Base-by-base conservation (phyloP, 2,329 filamentous ascomycete genomes). In the Curvularia sp. region DNA sequence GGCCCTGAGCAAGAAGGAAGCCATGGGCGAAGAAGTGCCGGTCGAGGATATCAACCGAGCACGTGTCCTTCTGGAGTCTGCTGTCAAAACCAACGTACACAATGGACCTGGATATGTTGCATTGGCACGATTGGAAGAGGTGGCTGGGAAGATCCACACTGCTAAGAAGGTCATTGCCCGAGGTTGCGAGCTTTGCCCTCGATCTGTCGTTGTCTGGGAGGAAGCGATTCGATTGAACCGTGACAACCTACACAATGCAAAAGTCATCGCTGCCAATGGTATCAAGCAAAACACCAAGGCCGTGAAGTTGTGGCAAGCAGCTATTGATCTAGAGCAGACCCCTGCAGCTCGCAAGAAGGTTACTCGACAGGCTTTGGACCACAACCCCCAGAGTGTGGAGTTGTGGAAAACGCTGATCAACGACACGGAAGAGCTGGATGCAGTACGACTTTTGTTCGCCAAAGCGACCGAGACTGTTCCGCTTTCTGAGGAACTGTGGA, bases 331-430 rank as follows among this genome's bases (percentile, higher is more conserved):
- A 23, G 95, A 99, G 76, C 87, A 87, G 7, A 90, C 97, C 47
- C 80, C 87, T 1, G 86, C 89, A 58, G 91, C 92, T 10, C 96
- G 96, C 79, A 98, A 98, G 80, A 89, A 93, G 72, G 95, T 99
- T 7, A 87, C 97, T 32, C 87, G 93, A 54, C 91, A 96, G 73
- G 96, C 95, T 0, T 83, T 99, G 43, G 92, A 98, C 69, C 89
- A 97, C 71, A 91, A 97, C 39, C 93, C 93, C 0, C 92, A 97
- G 72, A 98, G 94, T 0, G 95, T 98, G 47, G 89, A 91, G 41
- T 85, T 99, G n/a, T 99, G 95, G 95, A 99, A 98, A 75, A 93
- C 96, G 74, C 90, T 94, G 5, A 94, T 99, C 62, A 98, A 98
- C 68, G 81, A 98, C 54, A 95, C 98, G 73, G 94, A 97, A 71